A percentile compares a stretch with the other conserved stretches of the same genome.
phyloP scores from a whole-genome alignment of 148 eudicot species.

The Chenopodium quinoa region DNA sequence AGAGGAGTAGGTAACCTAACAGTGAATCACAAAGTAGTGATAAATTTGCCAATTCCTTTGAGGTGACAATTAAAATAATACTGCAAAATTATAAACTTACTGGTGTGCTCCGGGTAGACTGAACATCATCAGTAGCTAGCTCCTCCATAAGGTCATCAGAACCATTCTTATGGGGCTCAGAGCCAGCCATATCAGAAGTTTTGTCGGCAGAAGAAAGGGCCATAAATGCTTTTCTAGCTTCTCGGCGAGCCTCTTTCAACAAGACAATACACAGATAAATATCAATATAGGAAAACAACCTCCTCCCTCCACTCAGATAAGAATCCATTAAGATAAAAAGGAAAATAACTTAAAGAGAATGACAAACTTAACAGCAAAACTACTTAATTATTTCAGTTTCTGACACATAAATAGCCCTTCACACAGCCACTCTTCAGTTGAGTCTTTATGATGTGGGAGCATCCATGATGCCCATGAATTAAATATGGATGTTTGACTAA shows the following conservation, averaged over 20 bases:
- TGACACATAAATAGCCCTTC: neutral
- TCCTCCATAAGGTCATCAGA: constrained; percentile 35
- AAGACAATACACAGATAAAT: neutral
- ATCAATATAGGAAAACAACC: neutral
- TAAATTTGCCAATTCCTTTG: neutral
- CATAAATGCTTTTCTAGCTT: constrained; percentile 83
- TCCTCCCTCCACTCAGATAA: neutral
- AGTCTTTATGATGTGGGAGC: neutral
- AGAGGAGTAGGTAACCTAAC: neutral
- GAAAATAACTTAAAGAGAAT: neutral
- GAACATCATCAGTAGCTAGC: constrained; percentile 35
- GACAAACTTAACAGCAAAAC: neutral
- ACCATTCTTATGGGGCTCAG: constrained; percentile 39
- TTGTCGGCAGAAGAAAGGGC: constrained; percentile 55
- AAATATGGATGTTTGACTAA: too few relatives aligned
- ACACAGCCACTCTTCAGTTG: neutral
- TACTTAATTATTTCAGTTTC: neutral
- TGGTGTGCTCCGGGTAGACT: constrained; percentile 47
- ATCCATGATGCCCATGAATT: too few relatives aligned
- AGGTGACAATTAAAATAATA: neutral
- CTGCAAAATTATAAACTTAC: constrained; percentile 32
- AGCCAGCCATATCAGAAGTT: constrained; percentile 21
- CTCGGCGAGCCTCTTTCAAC: constrained; percentile 61
- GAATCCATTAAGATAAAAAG: neutral
- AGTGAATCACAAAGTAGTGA: neutral